Evolutionary conservation across 768 basidiomycete species (phyloP).

Genomic region (Gymnopilus junonius): DNA sequence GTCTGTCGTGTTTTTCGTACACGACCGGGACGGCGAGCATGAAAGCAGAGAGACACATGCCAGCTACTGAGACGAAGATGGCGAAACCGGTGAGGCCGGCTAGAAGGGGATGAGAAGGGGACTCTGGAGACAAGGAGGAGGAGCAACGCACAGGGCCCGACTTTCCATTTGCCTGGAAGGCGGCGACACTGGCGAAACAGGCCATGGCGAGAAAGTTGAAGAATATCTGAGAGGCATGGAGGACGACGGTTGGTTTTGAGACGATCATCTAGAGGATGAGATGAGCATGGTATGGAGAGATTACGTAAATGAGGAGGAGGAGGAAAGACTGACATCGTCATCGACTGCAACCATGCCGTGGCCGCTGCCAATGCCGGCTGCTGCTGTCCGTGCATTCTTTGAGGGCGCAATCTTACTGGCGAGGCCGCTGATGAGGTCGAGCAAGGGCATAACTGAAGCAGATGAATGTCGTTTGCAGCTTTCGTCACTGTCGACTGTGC

Average conservation of each 20-base stretch:
- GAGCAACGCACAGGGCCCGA: constrained; percentile 80
- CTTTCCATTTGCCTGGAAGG: constrained; percentile 85
- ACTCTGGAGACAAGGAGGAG: neutral
- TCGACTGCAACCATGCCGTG: constrained; percentile 65
- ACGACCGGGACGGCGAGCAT: constrained; percentile 78
- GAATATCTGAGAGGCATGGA: constrained; percentile 80
- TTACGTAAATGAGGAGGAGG: constrained; percentile 47
- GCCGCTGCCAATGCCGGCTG: constrained; percentile 62
- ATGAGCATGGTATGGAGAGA: constrained; percentile 29
- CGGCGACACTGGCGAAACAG: constrained; percentile 88
- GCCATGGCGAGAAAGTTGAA: constrained; percentile 94
- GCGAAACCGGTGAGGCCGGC: constrained; percentile 89
- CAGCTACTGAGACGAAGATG: constrained; percentile 74
- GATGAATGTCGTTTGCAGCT: neutral
- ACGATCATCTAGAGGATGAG: constrained; percentile 73
- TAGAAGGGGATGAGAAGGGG: constrained; percentile 36
- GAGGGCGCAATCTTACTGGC: constrained; percentile 51
- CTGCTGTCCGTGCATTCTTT: constrained; percentile 42
- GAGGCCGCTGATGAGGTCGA: constrained; percentile 60
- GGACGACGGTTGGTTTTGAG: constrained; percentile 80
- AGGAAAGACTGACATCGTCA: constrained; percentile 65
- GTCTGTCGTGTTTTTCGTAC: constrained; percentile 86
- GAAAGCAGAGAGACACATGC: constrained; percentile 75
- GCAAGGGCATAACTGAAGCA: constrained; percentile 49
- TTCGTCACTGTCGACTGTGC: neutral